These are phyloP conservation scores for Puccinia coronata DNA, from an alignment of 1,284 basidiomycete genomes.

Conservation along the genomic window DNA sequence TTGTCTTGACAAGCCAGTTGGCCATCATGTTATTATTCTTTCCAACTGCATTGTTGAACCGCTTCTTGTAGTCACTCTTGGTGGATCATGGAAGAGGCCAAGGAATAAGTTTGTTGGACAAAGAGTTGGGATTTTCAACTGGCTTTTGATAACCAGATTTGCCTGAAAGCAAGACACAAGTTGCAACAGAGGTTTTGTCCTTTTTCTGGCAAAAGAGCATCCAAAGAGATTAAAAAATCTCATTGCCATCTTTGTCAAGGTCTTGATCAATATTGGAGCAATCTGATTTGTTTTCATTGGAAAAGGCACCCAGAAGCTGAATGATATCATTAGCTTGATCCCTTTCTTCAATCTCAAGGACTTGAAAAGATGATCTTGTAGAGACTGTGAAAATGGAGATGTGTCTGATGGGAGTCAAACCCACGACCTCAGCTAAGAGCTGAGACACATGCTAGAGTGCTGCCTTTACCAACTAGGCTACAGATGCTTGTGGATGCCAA, in stretches of 20 bases:
- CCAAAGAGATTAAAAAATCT: neutral
- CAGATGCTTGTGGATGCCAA: too few species aligned
- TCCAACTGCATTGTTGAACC: neutral
- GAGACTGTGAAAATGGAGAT: too few species aligned
- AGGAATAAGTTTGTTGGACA: neutral
- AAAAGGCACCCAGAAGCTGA: neutral
- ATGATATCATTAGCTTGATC: neutral
- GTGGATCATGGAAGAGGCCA: neutral
- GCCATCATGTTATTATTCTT: slow-evolving; percentile 1
- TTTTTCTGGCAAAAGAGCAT: too few species aligned
- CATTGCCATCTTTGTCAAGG: too few species aligned
- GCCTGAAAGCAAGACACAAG: neutral
- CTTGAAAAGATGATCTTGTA: neutral
- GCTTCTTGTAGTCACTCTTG: neutral
- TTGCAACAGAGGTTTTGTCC: too few species aligned
- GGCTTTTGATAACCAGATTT: neutral
- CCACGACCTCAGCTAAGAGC: too few species aligned
- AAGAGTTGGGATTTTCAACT: neutral
- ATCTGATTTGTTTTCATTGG: neutral
- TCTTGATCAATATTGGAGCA: too few species aligned
- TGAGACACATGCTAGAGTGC: too few species aligned
- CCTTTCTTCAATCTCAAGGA: slow-evolving; percentile 6
- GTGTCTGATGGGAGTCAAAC: too few species aligned
- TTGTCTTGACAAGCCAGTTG: neutral
- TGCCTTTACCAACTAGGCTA: too few species aligned